A percentile compares a stretch with the other conserved stretches of the same genome.
phyloP scores from a whole-genome alignment of 306 rosid species.

The Quercus berberidifolia region DNA sequence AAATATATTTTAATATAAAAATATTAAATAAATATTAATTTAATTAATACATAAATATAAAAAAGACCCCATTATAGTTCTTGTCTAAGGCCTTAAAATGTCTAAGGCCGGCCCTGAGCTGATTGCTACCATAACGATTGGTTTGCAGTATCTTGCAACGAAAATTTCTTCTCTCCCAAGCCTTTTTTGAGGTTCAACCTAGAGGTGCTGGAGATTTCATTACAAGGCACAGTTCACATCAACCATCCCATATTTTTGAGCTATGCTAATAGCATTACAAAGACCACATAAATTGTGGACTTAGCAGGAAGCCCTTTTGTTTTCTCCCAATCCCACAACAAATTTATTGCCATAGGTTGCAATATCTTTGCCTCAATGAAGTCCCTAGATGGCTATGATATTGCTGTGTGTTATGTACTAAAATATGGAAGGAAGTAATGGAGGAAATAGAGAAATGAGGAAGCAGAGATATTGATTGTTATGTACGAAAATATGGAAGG shows the following conservation, averaged over 20 bases:
- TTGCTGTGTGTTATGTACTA: not conserved
- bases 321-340: not conserved
- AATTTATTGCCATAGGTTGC: slow-evolving; percentile 9
- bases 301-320: not conserved
- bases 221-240: not conserved
- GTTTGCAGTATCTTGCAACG: not conserved
- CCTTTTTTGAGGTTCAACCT: not conserved
- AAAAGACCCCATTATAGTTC: no score
- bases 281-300: not conserved
- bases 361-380: not conserved
- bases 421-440: no score
- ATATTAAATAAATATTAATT: no score
- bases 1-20: no score
- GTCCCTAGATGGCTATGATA: not conserved
- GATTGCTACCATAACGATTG: slow-evolving; percentile 1
- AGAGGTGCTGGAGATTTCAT: not conserved
- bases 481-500: no score
- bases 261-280: not conserved
- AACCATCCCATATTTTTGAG: not conserved
- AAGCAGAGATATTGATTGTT: no score
- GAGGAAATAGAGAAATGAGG: no score
- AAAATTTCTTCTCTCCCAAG: not conserved
- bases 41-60: no score
- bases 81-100: no score
- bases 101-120: not conserved